Evolutionary conservation across 2,329 filamentous ascomycete genomes (phyloP), one percentile per base, ranked within the genome.

Genomic region (Aspergillus clavatus): DNA sequence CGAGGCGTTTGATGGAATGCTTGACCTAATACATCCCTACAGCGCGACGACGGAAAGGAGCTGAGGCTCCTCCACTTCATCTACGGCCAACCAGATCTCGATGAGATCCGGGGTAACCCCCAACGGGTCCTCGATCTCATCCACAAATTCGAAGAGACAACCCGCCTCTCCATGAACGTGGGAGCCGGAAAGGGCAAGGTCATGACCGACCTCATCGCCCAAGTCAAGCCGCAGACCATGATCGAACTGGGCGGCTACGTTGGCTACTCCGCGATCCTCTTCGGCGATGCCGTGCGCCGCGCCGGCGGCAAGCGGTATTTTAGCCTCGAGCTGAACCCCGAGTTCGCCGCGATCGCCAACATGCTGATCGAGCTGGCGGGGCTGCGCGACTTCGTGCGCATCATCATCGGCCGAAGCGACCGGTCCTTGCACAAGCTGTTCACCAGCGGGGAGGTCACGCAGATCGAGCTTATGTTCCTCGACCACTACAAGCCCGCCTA

Each of bases 401-500:
- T 91, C 7, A 63, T 87, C 16, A 78, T 89, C 19, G 87, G 86
- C 3, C 74, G 81, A 3, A 86, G 83, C 52, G 79, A 84, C 47
- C 72, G 75, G n/a, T 82, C 81, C 0, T 72, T 91, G 37, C 73
- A 76, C 39, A 76, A 79, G 4, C 71, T 91, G 4, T 73, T 81
- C 50, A 57, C 68, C 1, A 63, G 72, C 3, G 80, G 80, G 0
- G 57, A 62, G 4, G 62, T 89, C 19, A 66, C 72, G 19, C 73
- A 76, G 37, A 79, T 89, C 48, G 85, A 89, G 55, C 68, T 90
- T 29, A 72, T 89, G 65, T 91, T 93, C 64, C 70, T 93, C 27
- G 88, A 93, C 58, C 87, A 93, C 64, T 84, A 84, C 67, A 90
- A 91, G 66, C 83, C 84, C 0, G 79, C 82, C 0, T 93, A 91